These are phyloP conservation scores for Thermothielavioides terrestris DNA, from an alignment of 495 filamentous ascomycete species.

Conservation along the genomic window DNA sequence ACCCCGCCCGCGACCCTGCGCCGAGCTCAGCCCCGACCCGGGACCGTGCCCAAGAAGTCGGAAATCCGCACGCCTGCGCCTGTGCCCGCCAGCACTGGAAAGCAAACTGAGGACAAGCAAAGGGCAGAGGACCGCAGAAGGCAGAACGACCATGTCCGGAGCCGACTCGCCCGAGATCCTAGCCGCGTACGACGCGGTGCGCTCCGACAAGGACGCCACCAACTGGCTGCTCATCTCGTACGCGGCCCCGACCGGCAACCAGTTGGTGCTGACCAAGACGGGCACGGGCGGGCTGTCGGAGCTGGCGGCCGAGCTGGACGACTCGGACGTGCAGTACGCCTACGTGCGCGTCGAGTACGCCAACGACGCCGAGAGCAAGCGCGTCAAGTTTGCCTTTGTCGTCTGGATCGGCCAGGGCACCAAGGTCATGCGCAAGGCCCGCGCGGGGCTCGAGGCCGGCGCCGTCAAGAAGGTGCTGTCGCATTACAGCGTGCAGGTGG, in stretches of 20 bases:
- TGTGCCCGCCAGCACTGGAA: neutral
- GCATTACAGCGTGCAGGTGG: conserved; percentile 46
- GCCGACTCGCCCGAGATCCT: conserved; percentile 38
- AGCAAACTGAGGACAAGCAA: neutral
- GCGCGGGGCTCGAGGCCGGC: conserved; percentile 49
- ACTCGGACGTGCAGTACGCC: conserved; percentile 46
- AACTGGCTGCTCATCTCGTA: conserved; percentile 53
- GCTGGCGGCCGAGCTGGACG: conserved; percentile 37
- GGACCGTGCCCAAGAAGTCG: too few species aligned
- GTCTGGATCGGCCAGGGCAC: conserved; percentile 49
- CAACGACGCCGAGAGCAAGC: conserved; percentile 49
- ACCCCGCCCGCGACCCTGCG: too few species aligned
- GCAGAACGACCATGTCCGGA: conserved; percentile 31
- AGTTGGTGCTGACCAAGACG: conserved; percentile 38
- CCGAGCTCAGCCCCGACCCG: too few species aligned
- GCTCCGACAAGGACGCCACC: conserved; percentile 46
- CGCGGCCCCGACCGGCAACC: conserved; percentile 37
- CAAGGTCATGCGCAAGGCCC: conserved; percentile 52
- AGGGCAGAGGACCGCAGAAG: neutral
- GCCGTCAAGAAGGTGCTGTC: conserved; percentile 46
- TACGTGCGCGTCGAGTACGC: conserved; percentile 51
- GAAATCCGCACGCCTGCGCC: too few species aligned
- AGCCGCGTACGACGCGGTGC: conserved; percentile 42
- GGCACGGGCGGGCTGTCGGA: conserved; percentile 45
- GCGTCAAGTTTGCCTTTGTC: conserved; percentile 51